These are phyloP conservation scores for Iris pallida DNA, from an alignment of 116 monocot species.

Conservation along the genomic window DNA sequence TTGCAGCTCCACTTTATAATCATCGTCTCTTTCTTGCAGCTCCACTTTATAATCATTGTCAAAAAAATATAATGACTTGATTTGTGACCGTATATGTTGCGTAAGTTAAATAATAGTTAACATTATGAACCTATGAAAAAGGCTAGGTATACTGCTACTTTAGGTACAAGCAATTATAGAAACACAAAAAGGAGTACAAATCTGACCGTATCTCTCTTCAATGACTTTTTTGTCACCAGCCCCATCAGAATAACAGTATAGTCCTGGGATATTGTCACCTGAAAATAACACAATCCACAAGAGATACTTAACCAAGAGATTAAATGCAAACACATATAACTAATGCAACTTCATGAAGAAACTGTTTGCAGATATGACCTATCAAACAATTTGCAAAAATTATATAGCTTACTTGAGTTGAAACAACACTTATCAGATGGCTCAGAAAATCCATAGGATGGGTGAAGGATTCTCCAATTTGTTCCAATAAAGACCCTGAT, in stretches of 20 bases:
- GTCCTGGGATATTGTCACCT: constrained; percentile 85
- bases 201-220: constrained; percentile 78
- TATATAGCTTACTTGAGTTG: constrained; percentile 42
- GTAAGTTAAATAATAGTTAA: background rate
- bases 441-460: constrained; percentile 51
- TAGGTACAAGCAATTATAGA: background rate
- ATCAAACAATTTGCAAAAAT: background rate
- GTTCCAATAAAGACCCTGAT: constrained; percentile 62
- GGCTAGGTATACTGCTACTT: background rate
- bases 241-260: constrained; percentile 80
- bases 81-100: constrained; percentile 59
- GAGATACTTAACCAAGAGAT: background rate
- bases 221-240: constrained; percentile 79
- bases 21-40: constrained; percentile 72
- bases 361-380: background rate
- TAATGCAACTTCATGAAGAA: background rate
- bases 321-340: background rate
- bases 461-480: constrained; percentile 59
- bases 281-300: constrained; percentile 45
- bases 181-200: constrained; percentile 9
- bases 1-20: constrained; percentile 84
- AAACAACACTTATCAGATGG: constrained; percentile 52
- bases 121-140: background rate
- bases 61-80: too few species aligned
- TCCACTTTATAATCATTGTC: too few species aligned